Percentiles rank a stretch among this genome's conserved stretches.
Evolutionary conservation across 768 basidiomycete species (phyloP).

Genomic region (Paxillus rubicundulus): DNA sequence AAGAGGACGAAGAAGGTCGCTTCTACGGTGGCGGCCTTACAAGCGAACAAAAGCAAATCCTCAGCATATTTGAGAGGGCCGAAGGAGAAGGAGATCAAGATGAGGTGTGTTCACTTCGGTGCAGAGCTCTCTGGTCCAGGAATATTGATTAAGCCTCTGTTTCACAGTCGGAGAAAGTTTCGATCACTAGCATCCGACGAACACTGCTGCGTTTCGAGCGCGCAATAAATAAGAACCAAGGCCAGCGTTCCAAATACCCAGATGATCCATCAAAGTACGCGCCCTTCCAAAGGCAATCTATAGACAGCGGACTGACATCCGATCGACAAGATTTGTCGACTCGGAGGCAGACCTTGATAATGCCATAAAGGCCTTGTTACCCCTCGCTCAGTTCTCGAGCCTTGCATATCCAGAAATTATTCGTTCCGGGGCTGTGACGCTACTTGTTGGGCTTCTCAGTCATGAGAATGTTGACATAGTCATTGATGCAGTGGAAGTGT

Average conservation of each 20-base stretch:
- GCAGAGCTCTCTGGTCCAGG: background rate
- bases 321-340: constrained; percentile 81
- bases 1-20: constrained; percentile 89
- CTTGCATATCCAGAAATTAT: constrained; percentile 90
- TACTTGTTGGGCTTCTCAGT: constrained; percentile 81
- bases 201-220: constrained; percentile 81
- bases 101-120: constrained; percentile 50
- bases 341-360: constrained; percentile 94
- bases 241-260: constrained; percentile 93
- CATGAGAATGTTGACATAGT: constrained; percentile 98
- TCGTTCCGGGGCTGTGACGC: constrained; percentile 63
- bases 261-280: constrained; percentile 86
- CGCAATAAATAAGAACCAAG: constrained; percentile 91
- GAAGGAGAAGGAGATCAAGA: constrained; percentile 61
- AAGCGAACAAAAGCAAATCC: constrained; percentile 88
- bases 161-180: constrained; percentile 61
- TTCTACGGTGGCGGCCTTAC: constrained; percentile 95
- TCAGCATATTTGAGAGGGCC: constrained; percentile 88
- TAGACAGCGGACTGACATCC: constrained; percentile 4
- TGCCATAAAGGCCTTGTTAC: constrained; percentile 83
- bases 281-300: background rate
- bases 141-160: background rate
- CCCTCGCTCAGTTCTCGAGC: constrained; percentile 79
- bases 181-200: constrained; percentile 67
- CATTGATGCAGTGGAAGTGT: constrained; percentile 89